Conservation (phyloP, 257 asterid species). For the Eustoma russellianum region DNA sequence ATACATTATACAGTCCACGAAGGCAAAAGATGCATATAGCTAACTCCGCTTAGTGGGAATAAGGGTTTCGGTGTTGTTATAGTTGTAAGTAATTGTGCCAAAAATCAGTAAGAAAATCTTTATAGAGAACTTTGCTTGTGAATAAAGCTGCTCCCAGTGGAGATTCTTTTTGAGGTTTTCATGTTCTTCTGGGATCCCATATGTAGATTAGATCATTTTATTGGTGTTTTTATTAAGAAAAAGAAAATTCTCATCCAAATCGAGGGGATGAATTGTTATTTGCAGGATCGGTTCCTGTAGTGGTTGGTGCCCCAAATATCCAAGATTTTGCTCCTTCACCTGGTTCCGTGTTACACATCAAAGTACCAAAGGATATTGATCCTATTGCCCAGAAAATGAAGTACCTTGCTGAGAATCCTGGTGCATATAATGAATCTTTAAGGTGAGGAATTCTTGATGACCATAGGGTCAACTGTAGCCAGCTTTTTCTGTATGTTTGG, state of each 20-base stretch:
- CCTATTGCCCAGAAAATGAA: conserved; percentile 71
- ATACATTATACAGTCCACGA: too few species aligned
- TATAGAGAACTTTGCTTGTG: not conserved
- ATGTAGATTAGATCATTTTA: not conserved
- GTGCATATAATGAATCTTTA: conserved; percentile 61
- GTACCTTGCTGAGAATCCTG: conserved; percentile 61
- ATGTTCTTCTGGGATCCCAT: not conserved
- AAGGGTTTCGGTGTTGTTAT: too few species aligned
- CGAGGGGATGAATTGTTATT: conserved; percentile 5
- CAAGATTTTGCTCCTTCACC: conserved; percentile 84
- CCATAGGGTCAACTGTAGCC: not conserved
- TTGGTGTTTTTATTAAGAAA: too few species aligned
- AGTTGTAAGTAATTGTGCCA: too few species aligned
- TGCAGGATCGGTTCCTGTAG: conserved; percentile 84
- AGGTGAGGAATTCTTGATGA: conserved; percentile 33
- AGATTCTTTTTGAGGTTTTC: not conserved
- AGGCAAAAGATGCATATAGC: too few species aligned
- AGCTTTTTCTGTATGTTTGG: too few species aligned
- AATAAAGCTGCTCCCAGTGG: not conserved
- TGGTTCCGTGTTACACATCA: conserved; percentile 66
- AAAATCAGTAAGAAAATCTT: not conserved
- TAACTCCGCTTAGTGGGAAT: too few species aligned
- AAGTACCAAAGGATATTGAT: conserved; percentile 54
- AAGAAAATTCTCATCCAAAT: conserved; percentile 15
- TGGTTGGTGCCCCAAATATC: conserved; percentile 91